Percentiles rank a stretch among this genome's conserved stretches.
These are phyloP conservation scores for Coemansia sp. DNA, from an alignment of 192 early-diverging fungal genomes.

Conservation along the genomic window DNA sequence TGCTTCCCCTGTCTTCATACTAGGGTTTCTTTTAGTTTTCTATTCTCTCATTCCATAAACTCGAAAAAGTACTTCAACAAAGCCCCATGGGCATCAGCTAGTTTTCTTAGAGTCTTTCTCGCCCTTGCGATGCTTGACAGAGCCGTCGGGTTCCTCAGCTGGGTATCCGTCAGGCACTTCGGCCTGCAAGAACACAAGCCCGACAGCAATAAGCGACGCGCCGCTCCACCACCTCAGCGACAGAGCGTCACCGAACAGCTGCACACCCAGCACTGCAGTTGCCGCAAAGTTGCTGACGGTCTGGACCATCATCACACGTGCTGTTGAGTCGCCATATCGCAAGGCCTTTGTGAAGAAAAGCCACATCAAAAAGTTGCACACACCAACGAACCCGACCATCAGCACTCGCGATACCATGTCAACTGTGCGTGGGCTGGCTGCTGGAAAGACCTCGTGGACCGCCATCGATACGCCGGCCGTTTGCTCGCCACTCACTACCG, in stretches of 20 bases:
- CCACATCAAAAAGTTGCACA: conserved; percentile 87
- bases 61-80: background rate
- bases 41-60: background rate
- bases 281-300: conserved; percentile 74
- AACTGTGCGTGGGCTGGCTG: conserved; percentile 5
- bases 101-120: background rate
- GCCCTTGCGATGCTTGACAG: background rate
- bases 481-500: conserved; percentile 5
- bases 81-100: background rate
- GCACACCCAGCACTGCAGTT: conserved; percentile 69
- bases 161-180: conserved; percentile 16
- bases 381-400: conserved; percentile 63
- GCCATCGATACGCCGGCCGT: conserved; percentile 37
- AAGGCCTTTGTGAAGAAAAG: conserved; percentile 82
- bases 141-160: conserved; percentile 12
- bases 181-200: conserved; percentile 33
- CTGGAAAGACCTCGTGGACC: conserved; percentile 23
- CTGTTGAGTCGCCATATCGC: conserved; percentile 68
- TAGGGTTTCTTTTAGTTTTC: background rate
- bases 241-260: conserved; percentile 74
- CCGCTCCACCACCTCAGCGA: conserved; percentile 85
- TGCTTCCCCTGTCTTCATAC: too few relatives aligned
- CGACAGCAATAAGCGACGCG: conserved; percentile 64
- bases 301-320: conserved; percentile 76
- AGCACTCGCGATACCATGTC: conserved; percentile 34